phyloP scores from a whole-genome alignment of 2,329 filamentous ascomycete species.

The Pseudogymnoascus verrucosus region DNA sequence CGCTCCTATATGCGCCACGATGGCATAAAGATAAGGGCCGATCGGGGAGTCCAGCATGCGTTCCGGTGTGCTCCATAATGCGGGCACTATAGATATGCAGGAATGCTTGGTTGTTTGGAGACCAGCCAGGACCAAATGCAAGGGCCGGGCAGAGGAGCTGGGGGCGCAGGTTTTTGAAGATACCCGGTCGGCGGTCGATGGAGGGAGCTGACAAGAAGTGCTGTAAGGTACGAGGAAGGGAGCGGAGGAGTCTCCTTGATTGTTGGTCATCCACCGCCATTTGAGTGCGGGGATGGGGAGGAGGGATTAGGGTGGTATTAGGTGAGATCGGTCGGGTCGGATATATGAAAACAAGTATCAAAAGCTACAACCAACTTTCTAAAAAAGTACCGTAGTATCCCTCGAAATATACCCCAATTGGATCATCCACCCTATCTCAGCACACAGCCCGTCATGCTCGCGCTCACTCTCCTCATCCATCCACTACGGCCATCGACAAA shows the following conservation, averaged over 20 bases:
- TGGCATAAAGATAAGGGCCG: not conserved
- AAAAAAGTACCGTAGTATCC: not conserved
- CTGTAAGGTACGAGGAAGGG: slow-evolving; percentile 1
- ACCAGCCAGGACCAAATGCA: not conserved
- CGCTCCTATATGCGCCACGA: not conserved
- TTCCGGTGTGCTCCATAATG: not conserved
- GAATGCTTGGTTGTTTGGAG: not conserved
- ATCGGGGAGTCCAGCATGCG: not conserved
- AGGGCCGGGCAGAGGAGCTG: not conserved
- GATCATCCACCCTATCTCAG: not conserved
- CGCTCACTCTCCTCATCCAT: not conserved
- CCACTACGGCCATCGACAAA: not conserved
- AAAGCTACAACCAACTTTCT: not conserved
- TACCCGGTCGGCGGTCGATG: not conserved
- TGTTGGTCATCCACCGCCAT: not conserved
- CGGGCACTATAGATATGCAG: not conserved
- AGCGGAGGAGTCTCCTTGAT: not conserved
- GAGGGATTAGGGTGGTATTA: not conserved
- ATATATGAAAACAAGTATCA: not conserved
- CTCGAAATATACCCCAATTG: not conserved
- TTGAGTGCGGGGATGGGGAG: not conserved
- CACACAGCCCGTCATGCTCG: not conserved
- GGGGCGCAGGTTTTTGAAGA: not conserved
- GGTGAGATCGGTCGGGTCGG: not conserved
- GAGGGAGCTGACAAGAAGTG: not conserved